Base-by-base conservation (phyloP, 2,329 filamentous ascomycete species). In the Phaeosphaeria sp. region DNA sequence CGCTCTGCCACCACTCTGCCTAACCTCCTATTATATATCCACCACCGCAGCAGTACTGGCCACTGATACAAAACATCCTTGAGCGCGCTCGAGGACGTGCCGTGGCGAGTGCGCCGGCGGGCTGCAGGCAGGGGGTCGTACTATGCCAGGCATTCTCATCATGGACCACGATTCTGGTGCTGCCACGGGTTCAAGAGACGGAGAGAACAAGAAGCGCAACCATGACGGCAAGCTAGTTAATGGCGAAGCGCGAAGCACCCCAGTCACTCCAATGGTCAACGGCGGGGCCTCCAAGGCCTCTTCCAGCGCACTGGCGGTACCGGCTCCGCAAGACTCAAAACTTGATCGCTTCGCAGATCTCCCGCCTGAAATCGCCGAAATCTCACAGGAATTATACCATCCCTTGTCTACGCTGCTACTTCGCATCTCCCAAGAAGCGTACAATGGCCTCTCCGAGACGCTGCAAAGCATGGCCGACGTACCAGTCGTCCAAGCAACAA, bases 341-440 rank as follows among this genome's bases (percentile, higher is more conserved):
- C 53, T 57, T 33, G 64, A 67, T 21, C 65, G 72, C 33, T 59
- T 72, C 47, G 59, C 66, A 8, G 65, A 79, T 42, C 66, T 77
- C 9, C 82, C 83, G 2, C 85, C 84, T 17, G 81, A 84, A 60
- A 77, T 89, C 42, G 77, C 79, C 48, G 92, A 96, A 71, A 90
- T 96, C 57, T 89, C 89, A 0, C 82, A 89, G 56, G 89, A 75
- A 21, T 52, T 87, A 33, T 96, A 93, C 74, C 84, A 94, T 55
- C 89, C 92, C 3, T 83, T 98, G 20, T 88, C 89, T 4, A 85
- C 85, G 15, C 80, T 99, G 46, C 84, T 98, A 51, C 86, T 87
- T 63, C 88, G 95, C 65, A 85, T 95, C 39, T 89, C 91, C 33
- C 93, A 97, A 77, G 87, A 89, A 69, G 92, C 91, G 49, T 93